A percentile compares a stretch with the other conserved stretches of the same genome.
These are phyloP conservation scores for Fusarium ambrosium DNA, from an alignment of 2,329 filamentous ascomycete genomes.

Conservation along the genomic window DNA sequence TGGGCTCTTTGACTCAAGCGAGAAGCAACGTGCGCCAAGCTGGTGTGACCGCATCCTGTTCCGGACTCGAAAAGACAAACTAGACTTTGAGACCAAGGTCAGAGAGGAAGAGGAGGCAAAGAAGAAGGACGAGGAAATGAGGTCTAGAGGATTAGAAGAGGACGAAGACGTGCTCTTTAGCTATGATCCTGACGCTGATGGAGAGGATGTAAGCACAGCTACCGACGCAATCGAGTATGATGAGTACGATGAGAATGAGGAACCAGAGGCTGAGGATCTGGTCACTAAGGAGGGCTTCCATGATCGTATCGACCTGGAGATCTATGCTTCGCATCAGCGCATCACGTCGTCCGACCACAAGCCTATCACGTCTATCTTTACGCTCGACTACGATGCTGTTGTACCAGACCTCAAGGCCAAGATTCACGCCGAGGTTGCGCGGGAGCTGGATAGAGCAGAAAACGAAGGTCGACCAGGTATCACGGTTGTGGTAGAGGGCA, in stretches of 20 bases:
- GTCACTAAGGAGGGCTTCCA: slow-evolving; percentile 70
- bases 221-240: slow-evolving; percentile 67
- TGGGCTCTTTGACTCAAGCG: slow-evolving; percentile 92
- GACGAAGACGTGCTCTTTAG: slow-evolving; percentile 90
- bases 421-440: slow-evolving; percentile 87
- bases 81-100: slow-evolving; percentile 73
- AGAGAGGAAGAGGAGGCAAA: slow-evolving; percentile 76
- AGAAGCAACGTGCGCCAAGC: slow-evolving; percentile 91
- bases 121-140: slow-evolving; percentile 87
- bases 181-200: slow-evolving; percentile 86
- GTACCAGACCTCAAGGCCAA: slow-evolving; percentile 86
- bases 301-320: slow-evolving; percentile 68
- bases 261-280: slow-evolving; percentile 61
- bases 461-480: slow-evolving; percentile 89
- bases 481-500: slow-evolving; percentile 82
- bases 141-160: slow-evolving; percentile 81
- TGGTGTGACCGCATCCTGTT: slow-evolving; percentile 98
- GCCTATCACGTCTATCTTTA: slow-evolving; percentile 86
- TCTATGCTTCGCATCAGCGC: slow-evolving; percentile 90
- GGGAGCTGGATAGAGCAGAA: slow-evolving; percentile 89
- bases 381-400: slow-evolving; percentile 86
- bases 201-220: slow-evolving; percentile 56
- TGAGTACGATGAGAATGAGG: slow-evolving; percentile 66
- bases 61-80: slow-evolving; percentile 78
- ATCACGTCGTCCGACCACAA: slow-evolving; percentile 97